phyloP scores from a whole-genome alignment of 768 basidiomycete genomes.

The Phylloporus arenicola region DNA sequence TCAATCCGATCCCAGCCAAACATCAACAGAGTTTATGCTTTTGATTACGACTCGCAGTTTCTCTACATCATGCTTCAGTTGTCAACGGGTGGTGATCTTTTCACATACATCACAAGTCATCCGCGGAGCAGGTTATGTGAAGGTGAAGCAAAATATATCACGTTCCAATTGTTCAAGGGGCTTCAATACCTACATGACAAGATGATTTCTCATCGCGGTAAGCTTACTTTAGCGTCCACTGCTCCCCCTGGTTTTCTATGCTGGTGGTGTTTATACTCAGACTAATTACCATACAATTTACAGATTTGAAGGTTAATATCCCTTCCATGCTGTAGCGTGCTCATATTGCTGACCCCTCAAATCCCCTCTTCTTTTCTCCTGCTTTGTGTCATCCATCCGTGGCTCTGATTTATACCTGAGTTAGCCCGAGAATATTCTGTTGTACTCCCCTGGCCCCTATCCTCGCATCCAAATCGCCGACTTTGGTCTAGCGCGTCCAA shows the following conservation, averaged over 20 bases:
- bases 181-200: constrained; percentile 65
- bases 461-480: constrained; percentile 83
- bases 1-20: constrained; percentile 51
- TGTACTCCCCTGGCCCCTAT: constrained; percentile 75
- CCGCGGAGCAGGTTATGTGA: constrained; percentile 57
- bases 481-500: constrained; percentile 77
- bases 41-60: constrained; percentile 56
- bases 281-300: neutral
- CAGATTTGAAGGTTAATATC: constrained; percentile 58
- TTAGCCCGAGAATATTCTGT: constrained; percentile 80
- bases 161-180: constrained; percentile 72
- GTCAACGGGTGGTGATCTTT: constrained; percentile 84
- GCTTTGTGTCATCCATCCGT: neutral
- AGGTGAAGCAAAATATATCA: constrained; percentile 80
- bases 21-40: constrained; percentile 72
- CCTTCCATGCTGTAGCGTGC: neutral
- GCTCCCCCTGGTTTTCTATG: neutral
- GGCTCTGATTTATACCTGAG: neutral
- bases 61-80: constrained; percentile 83
- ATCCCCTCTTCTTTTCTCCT: neutral
- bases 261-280: neutral
- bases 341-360: neutral
- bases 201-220: constrained; percentile 77
- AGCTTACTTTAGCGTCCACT: constrained; percentile 6
- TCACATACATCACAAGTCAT: constrained; percentile 72